Conservation (phyloP, 139 green algal genomes). For the Trebouxia sp. region DNA sequence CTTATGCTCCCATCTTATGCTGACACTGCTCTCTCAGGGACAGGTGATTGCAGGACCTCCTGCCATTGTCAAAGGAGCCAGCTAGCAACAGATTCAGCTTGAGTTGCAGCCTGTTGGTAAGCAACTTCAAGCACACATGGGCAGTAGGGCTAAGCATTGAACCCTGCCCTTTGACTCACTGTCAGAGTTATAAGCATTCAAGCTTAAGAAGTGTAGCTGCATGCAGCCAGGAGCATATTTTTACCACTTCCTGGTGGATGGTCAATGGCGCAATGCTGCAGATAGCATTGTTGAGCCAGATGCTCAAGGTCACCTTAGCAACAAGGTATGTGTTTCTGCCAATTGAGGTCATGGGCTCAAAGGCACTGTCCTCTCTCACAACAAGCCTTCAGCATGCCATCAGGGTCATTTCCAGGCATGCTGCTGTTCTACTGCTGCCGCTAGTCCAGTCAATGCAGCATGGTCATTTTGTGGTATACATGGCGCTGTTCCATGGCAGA, state of each 20-base stretch:
- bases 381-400: neutral
- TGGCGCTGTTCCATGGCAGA: too few relatives aligned
- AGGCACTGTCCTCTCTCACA: too few relatives aligned
- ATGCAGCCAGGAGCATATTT: constrained; percentile 52
- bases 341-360: neutral
- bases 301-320: constrained; percentile 45
- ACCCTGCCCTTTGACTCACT: neutral
- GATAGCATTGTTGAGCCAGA: constrained; percentile 35
- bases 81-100: constrained; percentile 30
- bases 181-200: neutral
- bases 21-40: neutral
- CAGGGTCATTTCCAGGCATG: too few relatives aligned
- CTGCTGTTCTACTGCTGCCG: too few relatives aligned
- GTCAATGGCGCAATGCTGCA: constrained; percentile 48
- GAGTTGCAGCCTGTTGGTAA: constrained; percentile 46
- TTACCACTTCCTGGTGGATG: constrained; percentile 66
- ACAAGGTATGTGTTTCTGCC: constrained; percentile 32
- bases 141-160: too few relatives aligned
- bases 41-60: constrained; percentile 37
- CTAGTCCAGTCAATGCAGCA: too few relatives aligned
- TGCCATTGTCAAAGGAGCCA: constrained; percentile 41
- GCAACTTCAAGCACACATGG: neutral
- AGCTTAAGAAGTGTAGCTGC: neutral
- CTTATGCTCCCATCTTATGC: neutral
- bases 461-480: too few relatives aligned